A percentile compares a stretch with the other conserved stretches of the same genome.
Conservation (phyloP, 2,329 filamentous ascomycete species). For the Fusarium odoratissimum region DNA sequence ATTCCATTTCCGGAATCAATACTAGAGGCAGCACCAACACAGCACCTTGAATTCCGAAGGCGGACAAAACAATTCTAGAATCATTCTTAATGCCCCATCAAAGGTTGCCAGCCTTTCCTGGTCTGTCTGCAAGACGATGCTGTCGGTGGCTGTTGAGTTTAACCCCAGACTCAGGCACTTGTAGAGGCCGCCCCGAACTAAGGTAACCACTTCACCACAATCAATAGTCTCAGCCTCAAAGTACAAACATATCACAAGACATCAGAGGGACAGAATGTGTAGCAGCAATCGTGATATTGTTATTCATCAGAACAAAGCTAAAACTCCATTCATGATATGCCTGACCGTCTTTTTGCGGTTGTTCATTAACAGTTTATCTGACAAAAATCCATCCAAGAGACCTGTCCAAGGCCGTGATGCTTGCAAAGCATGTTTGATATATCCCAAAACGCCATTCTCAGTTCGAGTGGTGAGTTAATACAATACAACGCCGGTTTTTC, state of each 20-base stretch:
- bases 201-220: constrained; percentile 31
- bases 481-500: constrained; percentile 39
- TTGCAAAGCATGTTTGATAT: constrained; percentile 37
- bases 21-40: neutral
- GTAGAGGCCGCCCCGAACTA: constrained; percentile 19
- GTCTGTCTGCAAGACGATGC: neutral
- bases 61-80: constrained; percentile 10
- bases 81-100: neutral
- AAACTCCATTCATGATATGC: constrained; percentile 18
- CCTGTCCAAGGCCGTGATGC: constrained; percentile 40
- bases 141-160: constrained; percentile 28
- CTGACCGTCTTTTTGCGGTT: constrained; percentile 32
- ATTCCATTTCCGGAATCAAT: neutral
- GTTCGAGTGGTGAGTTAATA: constrained; percentile 35
- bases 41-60: neutral
- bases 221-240: constrained; percentile 11
- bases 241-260: neutral
- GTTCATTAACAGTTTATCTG: constrained; percentile 43
- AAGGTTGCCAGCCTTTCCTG: neutral
- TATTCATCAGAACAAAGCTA: constrained; percentile 28
- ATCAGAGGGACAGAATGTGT: neutral
- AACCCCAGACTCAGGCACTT: constrained; percentile 28
- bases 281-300: constrained; percentile 19
- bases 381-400: constrained; percentile 31
- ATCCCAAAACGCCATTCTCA: constrained; percentile 37